Evolutionary conservation across 495 filamentous ascomycete genomes (phyloP).

Genomic region (Penicillium lagena): DNA sequence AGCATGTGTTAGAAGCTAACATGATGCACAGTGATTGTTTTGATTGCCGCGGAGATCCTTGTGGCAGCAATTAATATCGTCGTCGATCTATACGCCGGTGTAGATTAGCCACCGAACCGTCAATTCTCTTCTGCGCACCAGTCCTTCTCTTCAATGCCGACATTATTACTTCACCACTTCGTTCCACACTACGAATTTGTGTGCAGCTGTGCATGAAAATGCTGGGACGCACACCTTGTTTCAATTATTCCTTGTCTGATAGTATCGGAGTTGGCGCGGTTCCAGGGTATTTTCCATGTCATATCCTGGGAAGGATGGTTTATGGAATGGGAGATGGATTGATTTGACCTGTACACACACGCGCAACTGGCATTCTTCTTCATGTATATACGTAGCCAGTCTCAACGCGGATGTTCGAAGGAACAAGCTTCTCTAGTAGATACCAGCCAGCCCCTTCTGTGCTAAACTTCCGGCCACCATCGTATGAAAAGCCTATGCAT

Average conservation of each 20-base stretch:
- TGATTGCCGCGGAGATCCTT: conserved; percentile 93
- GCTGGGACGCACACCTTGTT: not conserved
- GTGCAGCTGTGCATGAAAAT: conserved; percentile 2
- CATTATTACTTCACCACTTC: not conserved
- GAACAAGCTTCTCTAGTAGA: no score
- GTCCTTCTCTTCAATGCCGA: not conserved
- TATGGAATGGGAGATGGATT: not conserved
- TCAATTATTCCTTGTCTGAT: conserved; percentile 3
- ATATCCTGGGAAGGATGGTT: not conserved
- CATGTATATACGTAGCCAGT: no score
- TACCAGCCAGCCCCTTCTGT: no score
- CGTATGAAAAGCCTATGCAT: no score
- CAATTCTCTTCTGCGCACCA: not conserved
- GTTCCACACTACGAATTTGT: not conserved
- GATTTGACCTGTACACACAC: conserved; percentile 5
- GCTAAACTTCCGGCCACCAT: no score
- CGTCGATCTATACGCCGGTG: conserved; percentile 86
- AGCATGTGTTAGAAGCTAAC: conserved; percentile 3
- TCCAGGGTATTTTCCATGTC: not conserved
- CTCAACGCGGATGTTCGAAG: no score
- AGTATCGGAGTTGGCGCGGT: conserved; percentile 9
- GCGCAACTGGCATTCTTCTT: not conserved
- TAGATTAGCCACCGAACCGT: conserved; percentile 41
- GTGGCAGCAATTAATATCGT: conserved; percentile 94
- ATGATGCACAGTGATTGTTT: conserved; percentile 64